Evolutionary conservation across 75 land plant genomes (phyloP).

Genomic region (Sequoia sempervirens): DNA sequence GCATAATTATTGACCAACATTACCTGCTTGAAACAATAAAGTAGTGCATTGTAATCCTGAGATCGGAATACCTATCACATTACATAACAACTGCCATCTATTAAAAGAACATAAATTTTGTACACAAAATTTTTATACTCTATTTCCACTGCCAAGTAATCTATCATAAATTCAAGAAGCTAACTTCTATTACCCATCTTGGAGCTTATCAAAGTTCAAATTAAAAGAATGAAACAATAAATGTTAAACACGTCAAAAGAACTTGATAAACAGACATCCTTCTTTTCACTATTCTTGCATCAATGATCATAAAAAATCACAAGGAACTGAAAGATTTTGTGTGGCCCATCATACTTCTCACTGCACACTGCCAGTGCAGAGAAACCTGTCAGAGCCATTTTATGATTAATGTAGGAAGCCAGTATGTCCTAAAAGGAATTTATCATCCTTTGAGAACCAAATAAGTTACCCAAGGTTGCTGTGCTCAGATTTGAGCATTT

Average conservation of each 20-base stretch:
- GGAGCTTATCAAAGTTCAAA: not conserved
- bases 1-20: not conserved
- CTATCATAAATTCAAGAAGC: not conserved
- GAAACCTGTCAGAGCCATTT: constrained; percentile 88
- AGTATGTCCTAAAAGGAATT: not conserved
- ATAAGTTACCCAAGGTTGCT: not conserved
- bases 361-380: constrained; percentile 95
- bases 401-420: constrained; percentile 48
- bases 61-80: constrained; percentile 85
- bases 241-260: not conserved
- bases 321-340: constrained; percentile 16
- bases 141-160: not conserved
- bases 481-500: not conserved
- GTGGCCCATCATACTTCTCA: constrained; percentile 90
- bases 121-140: not conserved
- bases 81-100: not conserved
- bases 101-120: not conserved
- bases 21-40: constrained; percentile 89
- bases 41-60: constrained; percentile 80
- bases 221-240: not conserved
- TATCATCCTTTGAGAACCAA: not conserved
- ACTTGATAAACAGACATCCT: not conserved
- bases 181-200: not conserved
- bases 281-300: not conserved
- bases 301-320: not conserved